These are phyloP conservation scores for Piloderma croceum DNA, from an alignment of 768 basidiomycete genomes.

Conservation along the genomic window DNA sequence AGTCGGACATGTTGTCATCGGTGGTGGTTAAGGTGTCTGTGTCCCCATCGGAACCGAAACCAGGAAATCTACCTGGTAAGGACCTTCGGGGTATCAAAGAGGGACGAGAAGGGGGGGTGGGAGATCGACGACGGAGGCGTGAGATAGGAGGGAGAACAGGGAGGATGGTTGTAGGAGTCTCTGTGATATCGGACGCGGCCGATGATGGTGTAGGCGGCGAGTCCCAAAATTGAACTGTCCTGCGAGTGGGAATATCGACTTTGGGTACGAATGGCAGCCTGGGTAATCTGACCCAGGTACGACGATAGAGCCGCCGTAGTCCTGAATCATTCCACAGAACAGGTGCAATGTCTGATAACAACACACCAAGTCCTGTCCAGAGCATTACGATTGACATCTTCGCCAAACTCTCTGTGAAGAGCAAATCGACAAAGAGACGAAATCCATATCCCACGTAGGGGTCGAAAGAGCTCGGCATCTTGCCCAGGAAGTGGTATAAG, in stretches of 20 bases:
- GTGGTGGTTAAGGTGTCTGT: too few relatives aligned
- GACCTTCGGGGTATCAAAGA: too few relatives aligned
- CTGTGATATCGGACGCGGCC: constrained; percentile 29
- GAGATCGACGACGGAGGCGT: too few relatives aligned
- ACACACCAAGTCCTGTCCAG: constrained; percentile 49
- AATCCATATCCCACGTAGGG: constrained; percentile 65
- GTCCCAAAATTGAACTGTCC: constrained; percentile 34
- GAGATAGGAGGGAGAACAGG: not conserved
- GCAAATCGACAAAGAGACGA: constrained; percentile 67
- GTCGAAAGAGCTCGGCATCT: constrained; percentile 59
- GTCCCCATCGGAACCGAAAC: too few relatives aligned
- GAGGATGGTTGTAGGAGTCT: not conserved
- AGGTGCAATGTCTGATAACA: constrained; percentile 48
- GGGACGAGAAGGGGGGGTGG: too few relatives aligned
- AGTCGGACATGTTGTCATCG: too few relatives aligned
- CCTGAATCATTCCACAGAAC: constrained; percentile 41
- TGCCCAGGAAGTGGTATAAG: constrained; percentile 64
- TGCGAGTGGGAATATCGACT: constrained; percentile 32
- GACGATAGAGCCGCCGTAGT: constrained; percentile 30
- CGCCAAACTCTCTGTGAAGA: constrained; percentile 52
- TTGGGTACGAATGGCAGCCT: constrained; percentile 12
- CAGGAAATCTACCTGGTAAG: too few relatives aligned
- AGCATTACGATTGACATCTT: constrained; percentile 43
- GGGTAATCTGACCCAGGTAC: constrained; percentile 22
- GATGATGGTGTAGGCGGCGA: constrained; percentile 30